Percentiles rank a stretch among this genome's conserved stretches.
These are phyloP conservation scores for Aspergillus avenaceus DNA, from an alignment of 495 filamentous ascomycete species.

Conservation along the genomic window DNA sequence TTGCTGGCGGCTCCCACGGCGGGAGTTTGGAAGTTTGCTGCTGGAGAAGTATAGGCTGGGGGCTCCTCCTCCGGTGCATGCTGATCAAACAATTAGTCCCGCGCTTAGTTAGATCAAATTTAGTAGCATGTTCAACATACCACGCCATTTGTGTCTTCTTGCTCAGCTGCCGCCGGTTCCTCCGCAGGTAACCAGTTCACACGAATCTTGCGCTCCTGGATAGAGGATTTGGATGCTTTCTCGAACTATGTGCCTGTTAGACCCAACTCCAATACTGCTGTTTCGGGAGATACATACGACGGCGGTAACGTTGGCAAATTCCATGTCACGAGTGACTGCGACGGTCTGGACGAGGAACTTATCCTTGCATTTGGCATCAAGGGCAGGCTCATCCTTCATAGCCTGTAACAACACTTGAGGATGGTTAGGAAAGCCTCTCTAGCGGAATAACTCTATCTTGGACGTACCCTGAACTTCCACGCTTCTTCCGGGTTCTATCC, in stretches of 20 bases:
- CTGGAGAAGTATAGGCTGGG: conserved; percentile 55
- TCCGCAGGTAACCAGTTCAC: conserved; percentile 69
- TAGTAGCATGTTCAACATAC: conserved; percentile 26
- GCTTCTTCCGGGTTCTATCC: conserved; percentile 80
- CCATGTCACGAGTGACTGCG: conserved; percentile 74
- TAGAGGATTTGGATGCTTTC: conserved; percentile 65
- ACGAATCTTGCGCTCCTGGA: conserved; percentile 95
- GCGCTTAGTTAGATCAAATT: neutral
- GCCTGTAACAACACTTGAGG: conserved; percentile 83
- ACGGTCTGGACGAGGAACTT: conserved; percentile 98
- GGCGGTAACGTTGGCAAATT: conserved; percentile 69
- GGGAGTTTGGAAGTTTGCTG: conserved; percentile 48
- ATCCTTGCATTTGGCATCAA: conserved; percentile 86
- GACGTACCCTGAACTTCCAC: conserved; percentile 88
- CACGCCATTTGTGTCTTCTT: conserved; percentile 41
- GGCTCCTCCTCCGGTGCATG: conserved; percentile 40
- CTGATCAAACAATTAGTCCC: conserved; percentile 9
- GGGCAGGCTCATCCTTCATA: conserved; percentile 90
- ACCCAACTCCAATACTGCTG: too few relatives aligned
- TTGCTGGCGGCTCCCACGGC: conserved; percentile 35
- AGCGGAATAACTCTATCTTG: neutral
- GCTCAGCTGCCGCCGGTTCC: conserved; percentile 40
- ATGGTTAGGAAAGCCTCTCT: neutral
- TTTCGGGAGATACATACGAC: conserved; percentile 61
- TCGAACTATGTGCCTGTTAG: conserved; percentile 51